Evolutionary conservation across 345 rosid species (phyloP), one percentile per base, ranked within the genome.

Genomic region (Eucalyptus pauciflora): DNA sequence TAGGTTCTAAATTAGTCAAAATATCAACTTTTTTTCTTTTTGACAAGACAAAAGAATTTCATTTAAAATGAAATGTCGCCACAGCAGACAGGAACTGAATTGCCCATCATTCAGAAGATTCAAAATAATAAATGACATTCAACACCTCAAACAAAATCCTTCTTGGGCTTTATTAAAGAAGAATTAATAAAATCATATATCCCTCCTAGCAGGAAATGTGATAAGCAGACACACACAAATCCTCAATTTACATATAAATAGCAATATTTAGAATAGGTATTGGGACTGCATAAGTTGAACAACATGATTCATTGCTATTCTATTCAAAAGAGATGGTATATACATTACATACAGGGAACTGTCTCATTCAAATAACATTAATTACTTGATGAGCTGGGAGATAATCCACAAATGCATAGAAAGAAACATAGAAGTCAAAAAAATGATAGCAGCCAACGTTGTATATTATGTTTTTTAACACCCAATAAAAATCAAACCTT

Each of bases 401-500:
- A 22, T 76, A 41, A 76, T 76, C 48, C 29, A 76, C 85, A 41
- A 41, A 76, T 76, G 48, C 11, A 20, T 41, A 76, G 48, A 37
- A 33, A 71, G 81, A 71, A 71, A 17, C 6, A 7, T 71, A 71
- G 81, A 33, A 71, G 45, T 45, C 45, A 87, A 45, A 87, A 87
- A 41, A 45, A 86, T 31, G 29, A 52, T 51, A 86, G 87, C n/a
- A 86, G 29, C 58, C 67, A 86, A 20, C 24, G 62, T 9, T 17
- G 60, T 37, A 86, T 86, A 11, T 52, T 54, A 54, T 17, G 45
- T 43, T 18, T 37, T 50, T 33, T 86, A 43, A 76, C 85, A 76
- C 27, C 85, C 48, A 88, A 90, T 87, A 86, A 90, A 81, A 86
- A n/a, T 56, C 95, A 89, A 91, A 98, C 99, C 99, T 98, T 98